A percentile compares a stretch with the other conserved stretches of the same genome.
These are phyloP conservation scores for Colletotrichum zoysiae DNA, from an alignment of 2,329 filamentous ascomycete species.

Conservation along the genomic window DNA sequence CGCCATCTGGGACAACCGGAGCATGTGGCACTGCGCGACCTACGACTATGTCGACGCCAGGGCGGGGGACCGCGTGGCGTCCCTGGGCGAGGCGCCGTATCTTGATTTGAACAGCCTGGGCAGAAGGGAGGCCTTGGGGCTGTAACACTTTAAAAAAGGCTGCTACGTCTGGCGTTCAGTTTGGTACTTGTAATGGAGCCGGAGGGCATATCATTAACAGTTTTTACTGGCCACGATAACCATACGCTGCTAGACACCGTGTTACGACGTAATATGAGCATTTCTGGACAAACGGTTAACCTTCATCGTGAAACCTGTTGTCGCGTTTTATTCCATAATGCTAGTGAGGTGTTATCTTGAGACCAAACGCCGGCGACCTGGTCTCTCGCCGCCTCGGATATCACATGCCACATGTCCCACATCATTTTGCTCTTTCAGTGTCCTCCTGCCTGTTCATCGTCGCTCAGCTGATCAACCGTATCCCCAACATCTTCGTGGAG, in stretches of 20 bases:
- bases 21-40: conserved; percentile 65
- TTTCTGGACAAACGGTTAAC: background rate
- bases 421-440: background rate
- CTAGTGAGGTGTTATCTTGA: background rate
- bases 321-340: background rate
- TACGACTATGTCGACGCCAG: conserved; percentile 68
- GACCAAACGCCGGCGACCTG: background rate
- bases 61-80: conserved; percentile 57
- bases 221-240: background rate
- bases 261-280: background rate
- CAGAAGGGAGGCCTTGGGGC: conserved; percentile 53
- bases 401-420: background rate
- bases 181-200: background rate
- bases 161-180: conserved; percentile 20
- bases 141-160: conserved; percentile 18
- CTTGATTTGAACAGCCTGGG: conserved; percentile 54
- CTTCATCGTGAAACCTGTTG: background rate
- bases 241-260: background rate
- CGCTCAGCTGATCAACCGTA: conserved; percentile 36
- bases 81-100: conserved; percentile 59
- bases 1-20: conserved; percentile 76
- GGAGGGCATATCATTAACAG: background rate
- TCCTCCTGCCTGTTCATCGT: conserved; percentile 13
- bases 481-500: conserved; percentile 72
- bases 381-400: no score